phyloP scores from a whole-genome alignment of 495 filamentous ascomycete species.

The Mytilinidion resinicola region DNA sequence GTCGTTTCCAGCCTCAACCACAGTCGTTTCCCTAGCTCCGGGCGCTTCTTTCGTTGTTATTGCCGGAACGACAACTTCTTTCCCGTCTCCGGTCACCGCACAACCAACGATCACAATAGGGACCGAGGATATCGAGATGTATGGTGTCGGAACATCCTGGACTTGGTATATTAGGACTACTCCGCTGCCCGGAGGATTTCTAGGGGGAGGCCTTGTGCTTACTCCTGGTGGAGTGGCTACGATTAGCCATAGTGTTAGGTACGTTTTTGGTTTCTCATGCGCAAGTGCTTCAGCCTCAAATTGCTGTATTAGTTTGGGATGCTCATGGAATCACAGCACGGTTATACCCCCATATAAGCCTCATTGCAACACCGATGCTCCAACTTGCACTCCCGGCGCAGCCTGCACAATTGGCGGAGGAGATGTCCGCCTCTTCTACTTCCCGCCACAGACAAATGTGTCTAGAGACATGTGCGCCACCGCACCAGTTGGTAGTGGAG shows the following conservation, averaged over 20 bases:
- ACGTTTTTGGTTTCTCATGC: too few relatives aligned
- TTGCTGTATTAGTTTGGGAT: too few relatives aligned
- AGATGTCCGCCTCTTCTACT: slow-evolving; percentile 12
- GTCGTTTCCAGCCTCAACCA: slow-evolving; percentile 11
- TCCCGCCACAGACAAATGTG: slow-evolving; percentile 12
- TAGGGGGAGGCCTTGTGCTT: slow-evolving; percentile 8
- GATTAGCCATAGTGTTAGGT: slow-evolving; percentile 4
- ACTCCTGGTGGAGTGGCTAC: slow-evolving; percentile 10
- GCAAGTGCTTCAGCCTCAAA: too few relatives aligned
- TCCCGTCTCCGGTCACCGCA: slow-evolving; percentile 3
- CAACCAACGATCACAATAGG: slow-evolving; percentile 6
- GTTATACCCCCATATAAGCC: slow-evolving; percentile 13
- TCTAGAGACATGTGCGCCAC: slow-evolving; percentile 16
- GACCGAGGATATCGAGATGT: slow-evolving; percentile 4
- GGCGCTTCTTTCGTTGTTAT: slow-evolving; percentile 7
- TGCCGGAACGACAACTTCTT: slow-evolving; percentile 7
- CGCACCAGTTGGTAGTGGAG: slow-evolving; percentile 2
- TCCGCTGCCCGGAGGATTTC: slow-evolving; percentile 12
- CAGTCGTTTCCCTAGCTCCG: slow-evolving; percentile 9
- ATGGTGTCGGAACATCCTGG: background rate
- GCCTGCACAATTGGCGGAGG: slow-evolving; percentile 8
- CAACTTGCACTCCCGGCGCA: slow-evolving; percentile 11
- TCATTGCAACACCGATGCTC: slow-evolving; percentile 14
- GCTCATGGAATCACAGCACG: background rate
- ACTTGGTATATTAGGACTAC: slow-evolving; percentile 13